These are phyloP conservation scores for Tetrapisispora nanseiensis DNA, from an alignment of 805 yeast genomes.

Conservation along the genomic window DNA sequence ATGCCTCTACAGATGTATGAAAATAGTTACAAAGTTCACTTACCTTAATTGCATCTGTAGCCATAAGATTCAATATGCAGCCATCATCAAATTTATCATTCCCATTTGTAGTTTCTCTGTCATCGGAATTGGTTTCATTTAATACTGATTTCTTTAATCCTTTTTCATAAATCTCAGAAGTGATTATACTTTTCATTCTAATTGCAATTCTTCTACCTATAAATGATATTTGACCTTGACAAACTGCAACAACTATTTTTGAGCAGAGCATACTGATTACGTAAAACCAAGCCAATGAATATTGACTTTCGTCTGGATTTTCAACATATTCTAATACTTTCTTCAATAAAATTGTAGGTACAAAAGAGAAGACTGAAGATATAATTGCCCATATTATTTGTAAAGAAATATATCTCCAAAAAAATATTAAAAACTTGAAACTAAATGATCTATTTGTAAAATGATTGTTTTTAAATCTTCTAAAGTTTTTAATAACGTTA, in stretches of 20 bases:
- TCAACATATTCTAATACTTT: conserved; percentile 77
- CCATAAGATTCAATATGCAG: conserved; percentile 87
- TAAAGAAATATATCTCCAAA: conserved; percentile 47
- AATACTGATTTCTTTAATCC: conserved; percentile 69
- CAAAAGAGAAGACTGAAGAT: conserved; percentile 57
- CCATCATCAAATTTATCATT: conserved; percentile 56
- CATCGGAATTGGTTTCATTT: conserved; percentile 7
- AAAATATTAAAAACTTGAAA: conserved; percentile 49
- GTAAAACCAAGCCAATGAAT: conserved; percentile 77
- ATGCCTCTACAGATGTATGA: conserved; percentile 70
- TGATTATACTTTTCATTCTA: conserved; percentile 78
- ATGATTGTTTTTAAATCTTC: conserved; percentile 21
- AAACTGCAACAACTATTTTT: conserved; percentile 48
- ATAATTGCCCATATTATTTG: conserved; percentile 68
- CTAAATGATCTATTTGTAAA: conserved; percentile 39
- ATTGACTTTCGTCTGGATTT: conserved; percentile 40
- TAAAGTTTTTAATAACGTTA: conserved; percentile 54
- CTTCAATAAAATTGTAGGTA: conserved; percentile 74
- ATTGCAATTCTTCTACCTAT: conserved; percentile 88
- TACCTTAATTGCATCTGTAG: conserved; percentile 93
- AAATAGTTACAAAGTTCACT: conserved; percentile 89
- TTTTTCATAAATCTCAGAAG: conserved; percentile 87
- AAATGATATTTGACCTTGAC: conserved; percentile 73
- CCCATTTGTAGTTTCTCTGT: conserved; percentile 21
- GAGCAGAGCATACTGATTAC: conserved; percentile 62